Percentiles rank a stretch among this genome's conserved stretches.
phyloP scores from a whole-genome alignment of 2,329 filamentous ascomycete genomes.

The Aspergillus pseudonomiae region DNA sequence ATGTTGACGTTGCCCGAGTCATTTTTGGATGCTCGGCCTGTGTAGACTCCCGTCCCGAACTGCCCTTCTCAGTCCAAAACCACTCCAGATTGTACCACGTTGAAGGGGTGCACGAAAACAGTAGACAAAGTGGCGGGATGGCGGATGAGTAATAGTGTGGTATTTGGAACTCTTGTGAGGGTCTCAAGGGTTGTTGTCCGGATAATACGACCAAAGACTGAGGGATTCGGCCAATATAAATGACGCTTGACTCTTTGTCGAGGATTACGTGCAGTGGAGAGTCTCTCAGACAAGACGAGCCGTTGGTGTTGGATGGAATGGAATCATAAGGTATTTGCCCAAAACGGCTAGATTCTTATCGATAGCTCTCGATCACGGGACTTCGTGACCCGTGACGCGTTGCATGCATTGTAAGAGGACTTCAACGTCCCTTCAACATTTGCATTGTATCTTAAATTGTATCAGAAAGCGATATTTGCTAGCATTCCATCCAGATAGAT shows the following conservation, averaged over 20 bases:
- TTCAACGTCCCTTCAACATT: neutral
- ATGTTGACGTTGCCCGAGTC: constrained; percentile 42
- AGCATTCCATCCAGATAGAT: neutral
- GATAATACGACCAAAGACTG: neutral
- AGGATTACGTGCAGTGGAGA: neutral
- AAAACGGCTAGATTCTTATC: constrained; percentile 10
- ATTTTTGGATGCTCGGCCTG: constrained; percentile 34
- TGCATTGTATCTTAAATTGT: neutral
- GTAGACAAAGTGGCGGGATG: neutral
- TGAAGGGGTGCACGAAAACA: constrained; percentile 6
- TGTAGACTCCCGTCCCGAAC: constrained; percentile 28
- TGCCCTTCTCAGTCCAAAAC: constrained; percentile 38
- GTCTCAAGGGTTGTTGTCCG: neutral
- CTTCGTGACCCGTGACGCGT: constrained; percentile 29
- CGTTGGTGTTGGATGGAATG: neutral
- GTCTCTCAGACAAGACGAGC: neutral
- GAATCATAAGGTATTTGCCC: constrained; percentile 7
- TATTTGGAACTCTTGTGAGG: neutral
- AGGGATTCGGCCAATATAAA: neutral
- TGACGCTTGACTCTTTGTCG: neutral
- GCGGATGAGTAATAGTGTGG: neutral
- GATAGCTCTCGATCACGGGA: constrained; percentile 26
- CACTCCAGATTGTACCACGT: constrained; percentile 41
- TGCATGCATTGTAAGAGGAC: neutral
- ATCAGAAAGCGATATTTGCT: neutral